A percentile compares a stretch with the other conserved stretches of the same genome.
Conservation (phyloP, 208 protist genomes). For the Trypanosoma cruzi region DNA sequence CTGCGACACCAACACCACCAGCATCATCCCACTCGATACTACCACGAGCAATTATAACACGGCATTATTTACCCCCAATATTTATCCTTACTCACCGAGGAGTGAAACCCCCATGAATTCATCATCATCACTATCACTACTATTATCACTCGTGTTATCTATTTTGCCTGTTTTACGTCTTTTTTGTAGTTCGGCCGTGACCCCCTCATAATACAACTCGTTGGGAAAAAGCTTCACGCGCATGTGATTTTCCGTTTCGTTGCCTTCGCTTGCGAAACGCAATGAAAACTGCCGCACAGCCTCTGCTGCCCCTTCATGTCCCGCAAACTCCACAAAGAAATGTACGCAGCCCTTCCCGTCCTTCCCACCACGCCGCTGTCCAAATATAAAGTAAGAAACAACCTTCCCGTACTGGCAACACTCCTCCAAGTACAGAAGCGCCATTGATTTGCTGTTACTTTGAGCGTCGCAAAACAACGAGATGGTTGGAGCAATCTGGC, state of each 20-base stretch:
- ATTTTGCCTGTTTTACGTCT: not conserved
- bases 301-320: conserved; percentile 45
- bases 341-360: conserved; percentile 13
- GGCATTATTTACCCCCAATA: not conserved
- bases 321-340: conserved; percentile 70
- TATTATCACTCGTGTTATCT: conserved; percentile 15
- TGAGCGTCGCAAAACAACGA: conserved; percentile 27
- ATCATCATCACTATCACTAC: conserved; percentile 28
- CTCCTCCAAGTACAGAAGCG: conserved; percentile 58
- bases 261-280: conserved; percentile 10
- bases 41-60: not conserved
- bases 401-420: conserved; percentile 79
- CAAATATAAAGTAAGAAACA: conserved; percentile 66
- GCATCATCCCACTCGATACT: too few species aligned
- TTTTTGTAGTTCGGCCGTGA: conserved; percentile 19
- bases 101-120: conserved; percentile 49
- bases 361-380: not conserved
- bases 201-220: conserved; percentile 56
- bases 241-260: not conserved
- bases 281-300: conserved; percentile 49
- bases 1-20: too few species aligned
- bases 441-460: conserved; percentile 38
- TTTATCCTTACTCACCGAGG: conserved; percentile 31
- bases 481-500: conserved; percentile 29
- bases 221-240: conserved; percentile 51